Evolutionary conservation across 1,284 basidiomycete species (phyloP), one percentile per base, ranked within the genome.

Genomic region (Ustilago vetiveriae): DNA sequence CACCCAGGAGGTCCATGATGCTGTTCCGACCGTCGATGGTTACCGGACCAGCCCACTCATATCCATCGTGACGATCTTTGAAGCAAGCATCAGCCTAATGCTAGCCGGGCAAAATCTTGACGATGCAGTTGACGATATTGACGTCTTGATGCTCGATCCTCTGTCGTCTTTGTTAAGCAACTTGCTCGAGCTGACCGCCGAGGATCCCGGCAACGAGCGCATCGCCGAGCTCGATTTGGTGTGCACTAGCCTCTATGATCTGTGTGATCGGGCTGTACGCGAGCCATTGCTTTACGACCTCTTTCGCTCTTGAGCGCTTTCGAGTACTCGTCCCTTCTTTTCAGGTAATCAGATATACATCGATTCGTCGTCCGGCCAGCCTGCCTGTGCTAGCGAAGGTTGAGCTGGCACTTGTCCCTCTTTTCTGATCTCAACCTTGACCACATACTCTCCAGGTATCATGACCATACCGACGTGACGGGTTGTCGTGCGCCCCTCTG

Each of bases 391-490:
- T 27, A 58, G 36, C 35, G 55, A 51, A 24, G 35, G 4, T 5
- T 37, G 36, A n/a, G 38, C 9, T 4, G 47, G 27, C n/a, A 27
- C 29, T 36, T 39, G 7, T 16, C 14, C 52, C 7, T 56, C 43
- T 23, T 57, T 23, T 47, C 70, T 43, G 6, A 75, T 50, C 33
- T 75, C 71, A 30, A 75, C 45, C 33, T 62, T 53, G 37, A 65
- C 43, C 16, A 75, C 52, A 44, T 55, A 46, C 16, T 59, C 40
- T 16, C 75, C 75, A 2, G 73, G 68, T 5, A 77, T 62, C 73
- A 77, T 75, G 35, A 77, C 67, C 72, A 75, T 75, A 11, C 75
- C 75, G 16, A 75, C 69, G 16, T 63, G 65, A n/a, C 75, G 48
- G n/a, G 39, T 52, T 3, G 66, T 46, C 7, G 55, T 49, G 10